phyloP scores from a whole-genome alignment of 495 filamentous ascomycete genomes.

The Hypoxylon rickii region DNA sequence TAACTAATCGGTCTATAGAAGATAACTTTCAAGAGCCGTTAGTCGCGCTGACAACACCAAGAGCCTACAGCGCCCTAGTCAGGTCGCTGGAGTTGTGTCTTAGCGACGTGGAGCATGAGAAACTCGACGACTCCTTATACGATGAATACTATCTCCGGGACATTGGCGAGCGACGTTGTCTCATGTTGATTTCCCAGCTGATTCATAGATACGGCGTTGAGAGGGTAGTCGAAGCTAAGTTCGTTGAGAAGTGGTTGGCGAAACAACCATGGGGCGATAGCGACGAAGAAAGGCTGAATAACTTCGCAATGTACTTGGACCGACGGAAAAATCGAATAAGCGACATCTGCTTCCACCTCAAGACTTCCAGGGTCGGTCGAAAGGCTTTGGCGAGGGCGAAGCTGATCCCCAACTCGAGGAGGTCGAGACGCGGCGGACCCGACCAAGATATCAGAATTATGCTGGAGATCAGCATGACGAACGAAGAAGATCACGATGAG shows the following conservation, averaged over 20 bases:
- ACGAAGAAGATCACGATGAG: conserved; percentile 34
- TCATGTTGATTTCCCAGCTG: conserved; percentile 52
- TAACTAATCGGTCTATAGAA: conserved; percentile 19
- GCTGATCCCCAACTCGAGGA: conserved; percentile 35
- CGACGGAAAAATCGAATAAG: conserved; percentile 51
- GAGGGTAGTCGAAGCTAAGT: conserved; percentile 51
- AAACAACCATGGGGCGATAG: conserved; percentile 59
- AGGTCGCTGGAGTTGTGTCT: conserved; percentile 54
- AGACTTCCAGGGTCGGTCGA: conserved; percentile 41
- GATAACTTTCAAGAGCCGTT: conserved; percentile 31
- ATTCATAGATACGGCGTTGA: conserved; percentile 47
- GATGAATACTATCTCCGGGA: conserved; percentile 60
- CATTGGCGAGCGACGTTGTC: conserved; percentile 54
- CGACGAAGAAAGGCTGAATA: conserved; percentile 47
- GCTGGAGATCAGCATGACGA: conserved; percentile 41
- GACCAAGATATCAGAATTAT: conserved; percentile 39
- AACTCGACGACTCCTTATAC: conserved; percentile 50
- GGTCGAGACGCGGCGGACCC: conserved; percentile 28
- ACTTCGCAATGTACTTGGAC: conserved; percentile 50
- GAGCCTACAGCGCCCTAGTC: conserved; percentile 57
- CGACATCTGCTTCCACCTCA: conserved; percentile 47
- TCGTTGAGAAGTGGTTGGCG: conserved; percentile 60
- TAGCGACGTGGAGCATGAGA: conserved; percentile 53
- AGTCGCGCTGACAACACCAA: conserved; percentile 43
- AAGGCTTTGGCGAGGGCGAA: conserved; percentile 48